Evolutionary conservation across 2,329 filamentous ascomycete species (phyloP), one percentile per base, ranked within the genome.

Genomic region (Calycina herbarum): DNA sequence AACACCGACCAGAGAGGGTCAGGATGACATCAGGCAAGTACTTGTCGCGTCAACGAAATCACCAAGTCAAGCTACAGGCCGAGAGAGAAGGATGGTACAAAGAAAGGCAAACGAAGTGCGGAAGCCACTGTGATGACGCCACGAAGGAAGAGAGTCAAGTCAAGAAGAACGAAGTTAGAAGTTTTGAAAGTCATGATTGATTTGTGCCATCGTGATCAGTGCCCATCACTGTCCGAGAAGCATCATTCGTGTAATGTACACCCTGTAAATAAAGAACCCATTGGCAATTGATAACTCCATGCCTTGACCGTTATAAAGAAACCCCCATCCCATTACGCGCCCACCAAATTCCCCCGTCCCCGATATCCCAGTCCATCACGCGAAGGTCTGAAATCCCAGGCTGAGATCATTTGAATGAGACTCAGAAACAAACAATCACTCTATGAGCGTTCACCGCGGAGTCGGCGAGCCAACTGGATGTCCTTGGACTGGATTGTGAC

Each of bases 371-470:
- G 35, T 57, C 63, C 27, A 60, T 62, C 62, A 38, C 57, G 63
- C 51, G 58, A 64, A 40, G 48, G 33, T 57, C 42, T 56, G 62
- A 61, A 33, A 62, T 48, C 20, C 58, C 59, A 38, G 13, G 31
- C 8, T 17, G 62, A 65, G 38, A 54, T 29, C 61, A 42, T 35
- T 15, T 27, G 20, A 45, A 57, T 8, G 57, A n/a, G 17, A 56
- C 20, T 24, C 20, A 40, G 13, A 60, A 17, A 51, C 40, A 65
- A 54, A 58, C 67, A 68, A 57, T 20, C 31, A 68, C n/a, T 81
- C 87, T 88, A 94, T 85, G 92, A 93, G 80, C 92, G 90, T 85
- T 95, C 94, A 73, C 95, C 95, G 77, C 95, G 92, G 78, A 99
- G 92, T 77, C 95, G 92, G 74, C 95, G 91, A 77, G 64, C 70